Evolutionary conservation across 495 filamentous ascomycete species (phyloP).

Genomic region (Aspergillus conjunctus): DNA sequence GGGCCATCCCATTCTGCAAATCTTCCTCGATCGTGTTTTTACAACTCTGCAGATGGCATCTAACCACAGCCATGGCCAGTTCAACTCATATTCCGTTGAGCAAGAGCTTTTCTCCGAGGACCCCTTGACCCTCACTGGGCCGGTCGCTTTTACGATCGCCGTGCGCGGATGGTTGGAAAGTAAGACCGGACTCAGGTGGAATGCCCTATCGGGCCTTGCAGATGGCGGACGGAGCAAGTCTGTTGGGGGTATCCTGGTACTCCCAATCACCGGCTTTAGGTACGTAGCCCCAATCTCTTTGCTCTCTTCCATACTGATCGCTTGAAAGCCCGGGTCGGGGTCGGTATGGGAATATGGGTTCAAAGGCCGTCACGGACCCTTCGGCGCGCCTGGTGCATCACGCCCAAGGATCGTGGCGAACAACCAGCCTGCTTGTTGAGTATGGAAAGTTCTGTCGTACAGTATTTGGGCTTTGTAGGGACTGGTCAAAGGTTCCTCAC

Average conservation of each 20-base stretch:
- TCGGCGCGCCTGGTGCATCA: conserved; percentile 21
- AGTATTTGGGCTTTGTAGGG: conserved; percentile 22
- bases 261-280: conserved; percentile 30
- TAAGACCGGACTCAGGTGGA: conserved; percentile 20
- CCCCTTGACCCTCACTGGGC: conserved; percentile 24
- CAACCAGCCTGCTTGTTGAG: conserved; percentile 20
- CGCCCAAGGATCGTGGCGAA: conserved; percentile 25
- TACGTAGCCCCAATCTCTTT: not conserved
- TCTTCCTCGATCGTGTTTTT: conserved; percentile 14
- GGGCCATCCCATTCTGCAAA: conserved; percentile 18
- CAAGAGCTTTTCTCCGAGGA: conserved; percentile 14
- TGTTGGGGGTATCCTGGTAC: conserved; percentile 23
- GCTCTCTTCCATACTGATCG: not conserved
- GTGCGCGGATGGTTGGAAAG: conserved; percentile 12
- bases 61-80: not conserved
- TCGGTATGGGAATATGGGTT: conserved; percentile 21
- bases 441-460: conserved; percentile 27
- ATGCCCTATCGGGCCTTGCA: conserved; percentile 19
- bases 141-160: conserved; percentile 20
- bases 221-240: conserved; percentile 22
- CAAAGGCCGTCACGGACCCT: conserved; percentile 24
- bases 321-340: conserved; percentile 18
- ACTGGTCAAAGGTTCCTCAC: conserved; percentile 23
- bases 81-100: not conserved
- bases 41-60: conserved; percentile 5